phyloP scores from a whole-genome alignment of 305 asterid genomes.

The Fraxinus sp. region DNA sequence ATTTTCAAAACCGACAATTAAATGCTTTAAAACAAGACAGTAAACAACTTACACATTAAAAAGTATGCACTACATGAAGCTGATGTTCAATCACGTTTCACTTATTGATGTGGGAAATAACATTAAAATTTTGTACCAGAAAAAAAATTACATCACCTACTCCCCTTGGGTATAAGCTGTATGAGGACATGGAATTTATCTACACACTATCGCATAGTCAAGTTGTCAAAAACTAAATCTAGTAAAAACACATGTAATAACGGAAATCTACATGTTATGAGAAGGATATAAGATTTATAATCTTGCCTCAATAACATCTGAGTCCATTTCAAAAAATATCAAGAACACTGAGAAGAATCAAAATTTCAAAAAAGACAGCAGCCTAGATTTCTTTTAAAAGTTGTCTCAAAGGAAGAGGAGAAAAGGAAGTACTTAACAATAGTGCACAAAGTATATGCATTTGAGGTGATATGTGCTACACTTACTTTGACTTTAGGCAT shows the following conservation, averaged over 20 bases:
- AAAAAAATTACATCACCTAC: background rate
- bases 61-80: background rate
- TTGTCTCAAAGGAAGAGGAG: background rate
- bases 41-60: background rate
- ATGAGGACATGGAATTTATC: slow-evolving; percentile 5
- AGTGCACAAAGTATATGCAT: background rate
- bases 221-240: background rate
- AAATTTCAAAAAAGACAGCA: background rate
- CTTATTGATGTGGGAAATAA: background rate
- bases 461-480: background rate
- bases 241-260: background rate
- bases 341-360: background rate
- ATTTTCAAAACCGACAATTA: background rate
- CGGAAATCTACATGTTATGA: background rate
- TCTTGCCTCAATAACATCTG: background rate
- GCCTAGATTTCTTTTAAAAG: background rate
- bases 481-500: slow-evolving; percentile 3
- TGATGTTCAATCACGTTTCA: background rate
- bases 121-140: background rate
- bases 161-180: background rate
- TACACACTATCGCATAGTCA: slow-evolving; percentile 7
- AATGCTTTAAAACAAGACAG: background rate
- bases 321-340: background rate
- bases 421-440: background rate
- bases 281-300: background rate